Conservation (phyloP, 2,329 filamentous ascomycete genomes). For the Dactylellina leptospora region DNA sequence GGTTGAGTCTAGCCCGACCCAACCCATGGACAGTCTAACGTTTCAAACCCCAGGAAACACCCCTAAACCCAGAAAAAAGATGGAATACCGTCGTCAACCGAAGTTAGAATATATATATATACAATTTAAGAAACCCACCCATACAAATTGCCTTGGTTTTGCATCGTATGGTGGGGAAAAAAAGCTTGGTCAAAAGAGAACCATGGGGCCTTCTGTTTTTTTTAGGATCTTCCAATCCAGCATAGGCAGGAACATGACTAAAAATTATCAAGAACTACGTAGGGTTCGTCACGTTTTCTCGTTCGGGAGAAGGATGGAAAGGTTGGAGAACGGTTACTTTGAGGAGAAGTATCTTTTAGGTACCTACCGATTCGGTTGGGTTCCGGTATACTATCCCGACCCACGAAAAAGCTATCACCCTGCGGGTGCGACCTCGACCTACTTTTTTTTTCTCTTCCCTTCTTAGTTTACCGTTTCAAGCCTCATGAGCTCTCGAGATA, state of each 20-base stretch:
- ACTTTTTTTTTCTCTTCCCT: background rate
- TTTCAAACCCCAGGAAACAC: constrained; percentile 27
- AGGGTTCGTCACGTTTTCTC: background rate
- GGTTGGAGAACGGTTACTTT: background rate
- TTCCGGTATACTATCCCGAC: no score
- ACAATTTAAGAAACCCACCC: background rate
- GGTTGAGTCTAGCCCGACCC: constrained; percentile 1
- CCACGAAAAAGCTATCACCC: no score
- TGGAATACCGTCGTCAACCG: constrained; percentile 20
- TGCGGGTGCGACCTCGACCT: background rate
- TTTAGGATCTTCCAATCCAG: background rate
- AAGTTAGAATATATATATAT: background rate
- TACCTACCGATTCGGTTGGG: constrained; percentile 12
- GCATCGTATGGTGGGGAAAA: background rate
- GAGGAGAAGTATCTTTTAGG: background rate
- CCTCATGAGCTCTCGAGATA: constrained; percentile 39
- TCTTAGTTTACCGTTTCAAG: constrained; percentile 5
- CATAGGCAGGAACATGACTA: constrained; percentile 38
- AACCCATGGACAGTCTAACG: constrained; percentile 1
- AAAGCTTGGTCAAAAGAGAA: constrained; percentile 4
- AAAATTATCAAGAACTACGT: no score
- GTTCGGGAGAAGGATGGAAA: background rate
- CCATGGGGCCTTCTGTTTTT: background rate
- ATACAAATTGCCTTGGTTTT: background rate
- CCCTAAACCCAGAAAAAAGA: background rate